Percentiles rank a stretch among this genome's conserved stretches.
Conservation (phyloP, 2,329 filamentous ascomycete species). For the Fusarium bulbicola region DNA sequence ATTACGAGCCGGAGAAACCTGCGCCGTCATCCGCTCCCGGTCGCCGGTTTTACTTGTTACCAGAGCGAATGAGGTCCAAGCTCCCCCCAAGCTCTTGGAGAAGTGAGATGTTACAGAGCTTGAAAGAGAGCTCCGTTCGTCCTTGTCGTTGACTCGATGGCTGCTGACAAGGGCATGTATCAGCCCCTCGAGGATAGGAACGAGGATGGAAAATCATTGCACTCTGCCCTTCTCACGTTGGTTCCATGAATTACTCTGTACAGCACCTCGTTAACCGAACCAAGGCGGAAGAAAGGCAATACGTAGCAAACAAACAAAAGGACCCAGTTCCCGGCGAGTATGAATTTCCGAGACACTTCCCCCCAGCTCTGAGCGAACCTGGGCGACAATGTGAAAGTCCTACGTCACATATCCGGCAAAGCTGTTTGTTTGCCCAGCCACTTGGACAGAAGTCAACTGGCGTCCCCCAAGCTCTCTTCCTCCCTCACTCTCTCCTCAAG, state of each 20-base stretch:
- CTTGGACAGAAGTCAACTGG: neutral
- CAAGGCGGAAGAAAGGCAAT: neutral
- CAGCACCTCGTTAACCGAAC: neutral
- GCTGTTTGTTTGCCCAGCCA: constrained; percentile 30
- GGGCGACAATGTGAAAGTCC: constrained; percentile 12
- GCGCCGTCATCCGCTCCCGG: constrained; percentile 12
- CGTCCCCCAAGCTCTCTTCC: neutral
- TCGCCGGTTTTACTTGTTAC: neutral
- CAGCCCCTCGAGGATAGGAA: neutral
- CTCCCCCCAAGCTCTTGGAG: constrained; percentile 5
- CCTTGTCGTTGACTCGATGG: constrained; percentile 20
- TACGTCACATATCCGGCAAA: constrained; percentile 28
- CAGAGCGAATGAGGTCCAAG: constrained; percentile 13
- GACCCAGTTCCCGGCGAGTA: neutral
- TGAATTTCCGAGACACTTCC: constrained; percentile 15
- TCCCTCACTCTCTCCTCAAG: neutral
- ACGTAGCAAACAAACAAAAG: constrained; percentile 14
- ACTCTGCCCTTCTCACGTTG: neutral
- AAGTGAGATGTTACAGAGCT: constrained; percentile 32
- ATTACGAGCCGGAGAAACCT: constrained; percentile 27
- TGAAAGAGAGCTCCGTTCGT: constrained; percentile 19
- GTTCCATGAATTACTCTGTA: neutral
- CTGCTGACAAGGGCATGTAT: constrained; percentile 12
- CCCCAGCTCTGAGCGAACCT: neutral
- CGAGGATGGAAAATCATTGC: neutral